Evolutionary conservation across 495 filamentous ascomycete species (phyloP).

Genomic region (Margaritispora aquatica): DNA sequence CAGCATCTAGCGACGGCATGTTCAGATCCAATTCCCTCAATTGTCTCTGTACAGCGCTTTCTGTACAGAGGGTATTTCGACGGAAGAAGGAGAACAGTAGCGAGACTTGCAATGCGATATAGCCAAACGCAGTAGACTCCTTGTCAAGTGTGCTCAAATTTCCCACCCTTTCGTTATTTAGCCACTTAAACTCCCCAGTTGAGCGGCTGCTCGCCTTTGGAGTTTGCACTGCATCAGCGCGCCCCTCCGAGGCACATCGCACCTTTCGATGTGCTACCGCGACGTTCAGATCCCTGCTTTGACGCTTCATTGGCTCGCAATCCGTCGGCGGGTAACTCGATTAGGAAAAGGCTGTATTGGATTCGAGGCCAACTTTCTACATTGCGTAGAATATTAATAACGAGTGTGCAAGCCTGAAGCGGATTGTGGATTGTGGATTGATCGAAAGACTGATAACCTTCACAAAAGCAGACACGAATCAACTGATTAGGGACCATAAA

Average conservation of each 20-base stretch:
- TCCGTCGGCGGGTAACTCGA: conserved; percentile 23
- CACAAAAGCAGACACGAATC: background rate
- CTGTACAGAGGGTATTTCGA: background rate
- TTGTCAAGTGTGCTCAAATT: conserved; percentile 7
- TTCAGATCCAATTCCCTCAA: conserved; percentile 7
- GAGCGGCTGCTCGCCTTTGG: conserved; percentile 25
- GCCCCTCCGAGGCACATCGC: conserved; percentile 21
- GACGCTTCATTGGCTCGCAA: conserved; percentile 15
- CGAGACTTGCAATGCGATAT: background rate
- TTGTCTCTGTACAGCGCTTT: background rate
- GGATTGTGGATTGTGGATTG: background rate
- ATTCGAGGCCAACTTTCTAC: conserved; percentile 13
- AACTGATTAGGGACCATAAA: background rate
- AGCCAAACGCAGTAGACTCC: conserved; percentile 5
- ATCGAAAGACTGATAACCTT: background rate
- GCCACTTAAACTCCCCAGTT: conserved; percentile 11
- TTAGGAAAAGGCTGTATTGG: conserved; percentile 21
- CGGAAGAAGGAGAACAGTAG: too few relatives aligned
- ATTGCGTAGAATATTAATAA: too few relatives aligned
- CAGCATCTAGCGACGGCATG: conserved; percentile 15
- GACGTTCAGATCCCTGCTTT: conserved; percentile 16
- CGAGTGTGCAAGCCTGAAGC: background rate
- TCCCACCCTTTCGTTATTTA: background rate
- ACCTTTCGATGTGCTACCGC: conserved; percentile 22
- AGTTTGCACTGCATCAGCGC: conserved; percentile 15